Base-by-base conservation (phyloP, 441 rosid genomes). In the Jatropha multifida region DNA sequence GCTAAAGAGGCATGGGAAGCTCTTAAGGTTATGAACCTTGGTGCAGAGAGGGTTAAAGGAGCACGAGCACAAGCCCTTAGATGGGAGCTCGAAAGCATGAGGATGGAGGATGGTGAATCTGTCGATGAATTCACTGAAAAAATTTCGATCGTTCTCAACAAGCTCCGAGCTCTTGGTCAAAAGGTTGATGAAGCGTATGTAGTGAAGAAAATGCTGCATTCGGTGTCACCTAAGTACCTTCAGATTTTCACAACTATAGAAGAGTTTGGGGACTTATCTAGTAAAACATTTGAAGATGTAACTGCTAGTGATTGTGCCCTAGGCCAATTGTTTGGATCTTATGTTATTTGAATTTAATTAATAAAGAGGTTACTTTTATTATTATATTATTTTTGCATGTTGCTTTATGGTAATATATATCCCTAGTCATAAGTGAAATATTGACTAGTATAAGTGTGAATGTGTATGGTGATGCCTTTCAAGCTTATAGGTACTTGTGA, bases 1-100 rank as follows among this genome's bases (percentile, higher is more conserved):
- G 66, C 66, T 3, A 62, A 62, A 64, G 68, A 64, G 10, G 68
- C 46, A 0, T 64, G 68, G 68, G 68, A 64, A 12, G 46, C 68
- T 2, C 68, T 64, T 0, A 64, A 64, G 46, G 10, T 3, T 2
- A 64, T 64, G 48, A 64, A n/a, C n/a, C 37, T 46, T 46, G 2
- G n/a, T 13, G 68, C 37, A n/a, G 3, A 64, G 68, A 15, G 9
- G 41, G 42, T 55, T 15, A 55, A n/a, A n/a, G n/a, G n/a, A n/a
- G n/a, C n/a, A n/a, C n/a, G 60, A 55, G 60, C 60, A 3, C 60
- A 55, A 14, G 20, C 20, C 14, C 14, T 55, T 4, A 55, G 60
- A 55, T 55, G 60, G 60, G 60, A 55, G 14, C 14, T 55, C 2
- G 60, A 55, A n/a, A 55, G 60, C 60, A 4, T 55, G 4, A 14